Conservation (phyloP, 106 monocot genomes). For the Platanthera zijinensis region DNA sequence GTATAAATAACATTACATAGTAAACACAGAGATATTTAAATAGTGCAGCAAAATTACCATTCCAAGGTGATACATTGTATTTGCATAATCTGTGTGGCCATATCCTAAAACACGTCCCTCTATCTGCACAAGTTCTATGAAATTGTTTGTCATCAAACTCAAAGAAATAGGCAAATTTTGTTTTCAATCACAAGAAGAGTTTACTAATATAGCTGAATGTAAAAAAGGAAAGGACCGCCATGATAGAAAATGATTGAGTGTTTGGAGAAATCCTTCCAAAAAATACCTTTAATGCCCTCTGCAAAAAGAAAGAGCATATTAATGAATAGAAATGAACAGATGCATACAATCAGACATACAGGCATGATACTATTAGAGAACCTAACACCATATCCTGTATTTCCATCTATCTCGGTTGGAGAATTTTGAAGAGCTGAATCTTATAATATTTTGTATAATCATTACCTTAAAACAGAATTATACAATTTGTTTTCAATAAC, state of each 20-base stretch:
- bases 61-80: slow-evolving; percentile 91
- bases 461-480: not conserved
- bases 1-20: not conserved
- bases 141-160: not conserved
- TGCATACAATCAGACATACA: not conserved
- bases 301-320: slow-evolving; percentile 23
- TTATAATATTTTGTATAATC: not conserved
- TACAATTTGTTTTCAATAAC: slow-evolving; percentile 1
- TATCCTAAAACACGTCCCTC: slow-evolving; percentile 80
- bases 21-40: not conserved
- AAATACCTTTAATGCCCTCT: slow-evolving; percentile 86
- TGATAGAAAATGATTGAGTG: slow-evolving; percentile 6
- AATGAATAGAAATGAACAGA: slow-evolving; percentile 3
- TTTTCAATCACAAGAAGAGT: not conserved
- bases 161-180: not conserved
- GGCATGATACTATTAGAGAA: not conserved
- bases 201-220: not conserved
- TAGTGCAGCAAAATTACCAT: slow-evolving; percentile 34
- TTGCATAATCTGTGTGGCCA: slow-evolving; percentile 74
- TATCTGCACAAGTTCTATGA: slow-evolving; percentile 41
- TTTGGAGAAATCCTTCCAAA: slow-evolving; percentile 2
- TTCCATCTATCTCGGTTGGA: not conserved
- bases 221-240: slow-evolving; percentile 11
- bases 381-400: not conserved
- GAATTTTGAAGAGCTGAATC: not conserved